Evolutionary conservation across 164 flowering plant species (phyloP), one percentile per base, ranked within the genome.

Genomic region (Sedum album): DNA sequence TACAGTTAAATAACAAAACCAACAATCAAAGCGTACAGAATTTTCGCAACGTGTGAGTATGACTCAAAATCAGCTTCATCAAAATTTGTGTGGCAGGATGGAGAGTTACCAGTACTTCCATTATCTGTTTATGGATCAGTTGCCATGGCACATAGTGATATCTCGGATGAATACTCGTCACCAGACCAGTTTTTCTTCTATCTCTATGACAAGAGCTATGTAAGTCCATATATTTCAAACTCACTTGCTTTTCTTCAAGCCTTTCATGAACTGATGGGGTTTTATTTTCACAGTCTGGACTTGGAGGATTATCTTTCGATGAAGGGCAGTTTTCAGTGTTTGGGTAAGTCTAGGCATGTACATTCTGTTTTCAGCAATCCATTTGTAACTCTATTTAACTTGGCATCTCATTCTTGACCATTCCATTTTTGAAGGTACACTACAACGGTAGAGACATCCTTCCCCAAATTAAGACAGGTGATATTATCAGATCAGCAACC

Each of bases 241-340:
- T 30, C 17, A 11, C 41, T 49, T 33, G 18, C 33, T 28, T 57
- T 26, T 18, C 62, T 15, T 26, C 62, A 28, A 57, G 31, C 15
- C 18, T 57, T 11, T 17, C 33, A 13, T 23, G 6, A 44, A 7
- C 28, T 28, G 33, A 57, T 28, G 1, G 9, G 4, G 23, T 23
- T 23, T 55, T 55, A 11, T 15, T 14, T 69, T 69, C 42, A 15
- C 83, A 91, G 98, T 76, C 98, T 73, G 98, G 98, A 73, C 74
- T 93, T 66, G 98, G 98, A 76, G 98, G 98, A 31, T 41, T 93
- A 65, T 89, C 98, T 39, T 93, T 93, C 71, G 98, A 93, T 53
- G 98, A 93, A 82, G 98, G 96, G 21, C 97, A 93, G 76, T 93
- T 93, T 84, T 88, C 98, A 66, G 98, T 93, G 49, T 85, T 93